These are phyloP conservation scores for Niebla homalea DNA, from an alignment of 495 filamentous ascomycete species.

Conservation along the genomic window DNA sequence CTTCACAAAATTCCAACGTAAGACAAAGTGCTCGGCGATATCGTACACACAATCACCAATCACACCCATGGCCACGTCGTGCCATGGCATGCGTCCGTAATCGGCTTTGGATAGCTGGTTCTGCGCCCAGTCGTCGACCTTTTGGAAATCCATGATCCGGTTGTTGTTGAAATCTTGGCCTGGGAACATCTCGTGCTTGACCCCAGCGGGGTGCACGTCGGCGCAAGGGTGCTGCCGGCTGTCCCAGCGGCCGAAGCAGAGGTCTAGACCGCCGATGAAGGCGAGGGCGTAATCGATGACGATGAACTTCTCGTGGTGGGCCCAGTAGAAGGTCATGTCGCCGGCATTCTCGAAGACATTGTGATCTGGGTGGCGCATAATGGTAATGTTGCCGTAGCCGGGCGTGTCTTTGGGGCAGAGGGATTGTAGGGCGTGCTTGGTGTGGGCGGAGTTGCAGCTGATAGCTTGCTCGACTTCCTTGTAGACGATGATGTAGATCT, in stretches of 20 bases:
- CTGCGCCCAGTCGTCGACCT: constrained; percentile 78
- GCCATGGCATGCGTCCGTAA: constrained; percentile 94
- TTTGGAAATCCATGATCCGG: constrained; percentile 89
- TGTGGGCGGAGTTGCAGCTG: constrained; percentile 86
- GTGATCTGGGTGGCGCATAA: constrained; percentile 92
- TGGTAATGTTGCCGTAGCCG: constrained; percentile 72
- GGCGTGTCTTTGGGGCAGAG: constrained; percentile 69
- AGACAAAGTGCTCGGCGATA: constrained; percentile 90
- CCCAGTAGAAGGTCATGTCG: constrained; percentile 98
- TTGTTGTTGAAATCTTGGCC: constrained; percentile 96
- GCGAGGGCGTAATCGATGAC: constrained; percentile 83
- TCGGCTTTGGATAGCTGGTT: constrained; percentile 90
- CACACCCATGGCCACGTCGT: constrained; percentile 84
- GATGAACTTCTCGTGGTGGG: constrained; percentile 93
- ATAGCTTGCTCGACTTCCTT: constrained; percentile 76
- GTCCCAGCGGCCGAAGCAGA: constrained; percentile 97
- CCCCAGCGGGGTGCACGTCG: constrained; percentile 73
- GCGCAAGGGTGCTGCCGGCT: constrained; percentile 69
- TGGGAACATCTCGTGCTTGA: constrained; percentile 79
- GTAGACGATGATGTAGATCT: constrained; percentile 90
- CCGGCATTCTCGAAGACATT: constrained; percentile 86
- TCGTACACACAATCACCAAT: constrained; percentile 84
- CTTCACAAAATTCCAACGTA: constrained; percentile 95
- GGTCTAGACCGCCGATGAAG: constrained; percentile 85
- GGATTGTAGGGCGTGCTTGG: constrained; percentile 71